Percentiles rank a stretch among this genome's conserved stretches.
phyloP scores from a whole-genome alignment of 352 stramenopile species.

The Pythium rishiriense region DNA sequence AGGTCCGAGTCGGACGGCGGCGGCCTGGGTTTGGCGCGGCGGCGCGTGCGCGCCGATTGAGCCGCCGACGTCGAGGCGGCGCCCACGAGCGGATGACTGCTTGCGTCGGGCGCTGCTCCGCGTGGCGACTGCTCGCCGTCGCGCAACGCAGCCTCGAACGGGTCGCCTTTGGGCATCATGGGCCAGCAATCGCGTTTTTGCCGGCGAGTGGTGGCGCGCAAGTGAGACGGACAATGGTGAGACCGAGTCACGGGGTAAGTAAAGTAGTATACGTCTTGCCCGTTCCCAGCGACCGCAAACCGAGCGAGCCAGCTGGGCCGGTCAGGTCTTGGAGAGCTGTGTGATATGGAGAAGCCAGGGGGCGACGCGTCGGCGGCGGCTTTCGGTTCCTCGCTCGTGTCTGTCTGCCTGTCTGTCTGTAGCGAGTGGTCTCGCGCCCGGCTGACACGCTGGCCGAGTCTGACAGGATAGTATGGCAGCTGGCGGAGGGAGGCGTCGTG shows the following conservation, averaged over 20 bases:
- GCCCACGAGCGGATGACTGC: slow-evolving; percentile 1
- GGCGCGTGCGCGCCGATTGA: neutral
- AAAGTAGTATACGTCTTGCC: neutral
- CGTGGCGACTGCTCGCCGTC: slow-evolving; percentile 8
- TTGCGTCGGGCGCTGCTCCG: neutral
- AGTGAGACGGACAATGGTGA: too few species aligned
- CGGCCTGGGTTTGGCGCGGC: slow-evolving; percentile 6
- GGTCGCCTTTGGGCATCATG: slow-evolving; percentile 22
- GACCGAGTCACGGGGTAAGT: neutral
- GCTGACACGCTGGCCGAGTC: neutral
- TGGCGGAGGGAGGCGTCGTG: neutral
- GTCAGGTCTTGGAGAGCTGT: too few species aligned
- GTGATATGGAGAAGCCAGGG: slow-evolving; percentile 1
- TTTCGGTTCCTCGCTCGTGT: slow-evolving; percentile 1
- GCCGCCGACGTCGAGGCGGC: neutral
- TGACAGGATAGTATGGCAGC: slow-evolving; percentile 8
- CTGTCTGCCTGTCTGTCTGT: too few species aligned
- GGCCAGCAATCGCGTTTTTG: too few species aligned
- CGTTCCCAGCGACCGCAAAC: too few species aligned
- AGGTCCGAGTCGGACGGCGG: slow-evolving; percentile 8
- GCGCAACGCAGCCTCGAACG: slow-evolving; percentile 3
- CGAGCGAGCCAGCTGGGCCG: too few species aligned
- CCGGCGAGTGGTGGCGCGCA: too few species aligned
- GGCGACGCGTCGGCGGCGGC: neutral
- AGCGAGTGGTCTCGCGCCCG: too few species aligned